Conservation (phyloP, 169 alveolate species). For the Cyclospora cayetanensis region DNA sequence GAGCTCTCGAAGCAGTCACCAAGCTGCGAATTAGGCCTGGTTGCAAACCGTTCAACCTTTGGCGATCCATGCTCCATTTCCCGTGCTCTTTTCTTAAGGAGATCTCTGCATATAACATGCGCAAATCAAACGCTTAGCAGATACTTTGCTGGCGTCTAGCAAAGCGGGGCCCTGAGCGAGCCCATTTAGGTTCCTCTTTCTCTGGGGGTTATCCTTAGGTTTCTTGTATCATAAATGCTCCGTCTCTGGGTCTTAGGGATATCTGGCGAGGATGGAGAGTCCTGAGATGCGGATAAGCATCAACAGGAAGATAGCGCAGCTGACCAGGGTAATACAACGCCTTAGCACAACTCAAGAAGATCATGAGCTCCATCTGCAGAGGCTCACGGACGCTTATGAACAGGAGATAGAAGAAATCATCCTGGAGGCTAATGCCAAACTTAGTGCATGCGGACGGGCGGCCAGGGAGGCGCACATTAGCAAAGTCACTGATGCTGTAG, state of each 20-base stretch:
- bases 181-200: too few species aligned
- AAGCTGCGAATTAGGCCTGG: too few species aligned
- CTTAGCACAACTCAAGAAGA: constrained; percentile 80
- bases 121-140: too few species aligned
- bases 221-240: too few species aligned
- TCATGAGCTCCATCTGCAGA: constrained; percentile 66
- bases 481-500: not conserved
- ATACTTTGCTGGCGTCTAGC: too few species aligned
- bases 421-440: constrained; percentile 82
- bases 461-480: constrained; percentile 71
- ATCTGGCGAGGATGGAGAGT: not conserved
- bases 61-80: too few species aligned
- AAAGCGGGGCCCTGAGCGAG: too few species aligned
- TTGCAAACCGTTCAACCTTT: too few species aligned
- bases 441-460: constrained; percentile 76
- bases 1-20: too few species aligned
- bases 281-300: constrained; percentile 82
- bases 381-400: constrained; percentile 81
- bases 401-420: constrained; percentile 82
- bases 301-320: constrained; percentile 88
- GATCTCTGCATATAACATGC: too few species aligned
- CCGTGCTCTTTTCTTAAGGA: too few species aligned
- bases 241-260: not conserved
- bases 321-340: constrained; percentile 88
- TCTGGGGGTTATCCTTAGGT: too few species aligned